Evolutionary conservation across 176 grass and related monocot genomes (phyloP).

Genomic region (Aegilops sharonensis): DNA sequence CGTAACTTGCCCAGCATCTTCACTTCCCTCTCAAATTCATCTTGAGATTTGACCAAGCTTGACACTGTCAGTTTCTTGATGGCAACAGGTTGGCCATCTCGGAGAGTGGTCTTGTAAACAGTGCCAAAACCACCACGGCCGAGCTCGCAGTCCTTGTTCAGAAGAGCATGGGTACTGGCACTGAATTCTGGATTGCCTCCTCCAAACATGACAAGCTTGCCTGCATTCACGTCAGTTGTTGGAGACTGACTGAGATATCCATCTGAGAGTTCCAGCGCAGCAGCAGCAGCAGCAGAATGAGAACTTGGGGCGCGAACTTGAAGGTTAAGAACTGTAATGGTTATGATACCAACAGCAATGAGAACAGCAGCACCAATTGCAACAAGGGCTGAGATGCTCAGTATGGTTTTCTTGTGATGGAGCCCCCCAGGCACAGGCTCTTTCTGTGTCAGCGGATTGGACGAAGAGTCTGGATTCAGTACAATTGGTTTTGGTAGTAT

Average conservation of each 20-base stretch:
- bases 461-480: slow-evolving; percentile 73
- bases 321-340: slow-evolving; percentile 84
- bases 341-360: slow-evolving; percentile 87
- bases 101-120: slow-evolving; percentile 84
- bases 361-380: slow-evolving; percentile 86
- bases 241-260: slow-evolving; percentile 90
- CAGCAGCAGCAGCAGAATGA: slow-evolving; percentile 53
- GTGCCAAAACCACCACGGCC: slow-evolving; percentile 97
- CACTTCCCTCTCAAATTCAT: slow-evolving; percentile 97
- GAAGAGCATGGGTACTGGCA: slow-evolving; percentile 80
- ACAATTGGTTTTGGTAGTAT: slow-evolving; percentile 96
- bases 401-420: slow-evolving; percentile 87
- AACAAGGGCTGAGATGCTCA: slow-evolving; percentile 93
- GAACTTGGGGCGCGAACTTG: slow-evolving; percentile 49
- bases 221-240: slow-evolving; percentile 73
- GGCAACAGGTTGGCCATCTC: slow-evolving; percentile 79
- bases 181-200: slow-evolving; percentile 93
- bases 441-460: slow-evolving; percentile 30
- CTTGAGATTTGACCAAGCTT: slow-evolving; percentile 96
- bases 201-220: slow-evolving; percentile 96
- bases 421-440: slow-evolving; percentile 24
- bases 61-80: slow-evolving; percentile 99
- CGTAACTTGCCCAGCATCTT: slow-evolving; percentile 82
- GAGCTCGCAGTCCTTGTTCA: slow-evolving; percentile 97
- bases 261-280: slow-evolving; percentile 70